Percentiles rank a stretch among this genome's conserved stretches.
phyloP scores from a whole-genome alignment of 805 yeast genomes.

The Spathaspora arborariae region DNA sequence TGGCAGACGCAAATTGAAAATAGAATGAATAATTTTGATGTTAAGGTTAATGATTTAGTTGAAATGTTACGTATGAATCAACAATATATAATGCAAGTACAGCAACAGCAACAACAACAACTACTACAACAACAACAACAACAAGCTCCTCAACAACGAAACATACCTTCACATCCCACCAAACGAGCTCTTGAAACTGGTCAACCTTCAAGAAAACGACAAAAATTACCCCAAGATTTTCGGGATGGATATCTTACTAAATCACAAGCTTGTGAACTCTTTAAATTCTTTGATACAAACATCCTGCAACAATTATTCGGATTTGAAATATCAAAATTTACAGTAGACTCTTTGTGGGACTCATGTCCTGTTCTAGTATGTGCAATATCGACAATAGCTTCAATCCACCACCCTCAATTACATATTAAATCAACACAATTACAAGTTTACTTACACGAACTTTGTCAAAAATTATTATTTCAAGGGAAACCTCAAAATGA shows the following conservation, averaged over 20 bases:
- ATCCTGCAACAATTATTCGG: constrained; percentile 67
- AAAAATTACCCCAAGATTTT: constrained; percentile 22
- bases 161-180: not conserved
- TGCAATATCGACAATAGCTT: constrained; percentile 59
- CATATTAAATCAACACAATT: constrained; percentile 25
- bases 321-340: constrained; percentile 49
- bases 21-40: constrained; percentile 33
- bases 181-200: not conserved
- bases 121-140: constrained; percentile 5
- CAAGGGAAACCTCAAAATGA: constrained; percentile 40
- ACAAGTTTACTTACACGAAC: constrained; percentile 27
- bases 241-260: constrained; percentile 32
- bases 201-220: not conserved
- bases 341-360: constrained; percentile 49
- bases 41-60: constrained; percentile 34
- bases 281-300: constrained; percentile 48
- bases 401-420: constrained; percentile 52
- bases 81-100: constrained; percentile 19
- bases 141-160: not conserved
- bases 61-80: constrained; percentile 33
- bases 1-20: constrained; percentile 36
- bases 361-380: constrained; percentile 55
- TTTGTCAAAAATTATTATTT: constrained; percentile 32
- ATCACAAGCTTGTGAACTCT: constrained; percentile 45
- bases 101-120: constrained; percentile 8